Base-by-base conservation (phyloP, 176 grass and related monocot genomes). In the Alloteropsis semialata region DNA sequence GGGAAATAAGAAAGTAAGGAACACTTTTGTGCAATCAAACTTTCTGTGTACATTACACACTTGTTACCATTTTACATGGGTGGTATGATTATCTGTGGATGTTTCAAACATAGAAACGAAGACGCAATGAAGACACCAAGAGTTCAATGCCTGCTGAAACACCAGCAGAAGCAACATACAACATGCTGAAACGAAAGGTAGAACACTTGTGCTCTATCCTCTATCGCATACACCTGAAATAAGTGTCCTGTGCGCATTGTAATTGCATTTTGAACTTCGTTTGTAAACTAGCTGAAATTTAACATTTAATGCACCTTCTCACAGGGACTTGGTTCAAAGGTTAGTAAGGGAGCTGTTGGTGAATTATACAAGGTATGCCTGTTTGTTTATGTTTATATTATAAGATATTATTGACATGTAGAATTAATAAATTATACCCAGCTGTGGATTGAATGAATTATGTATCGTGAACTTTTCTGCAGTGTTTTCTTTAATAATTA, bases 131-230 rank as follows among this genome's bases (percentile, higher is more conserved):
- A 75, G 92, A 92, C 37, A 69, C 78, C 45, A 87, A 89, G 49
- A 97, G 64, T 22, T 56, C 76, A 5, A 69, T 65, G 49, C 88
- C 92, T 70, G 90, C 95, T 37, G 84, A 86, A 78, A 94, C 90
- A 84, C 90, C 95, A 62, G 91, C 93, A 71, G 90, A 94, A 83
- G 95, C 92, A 62, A 92, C 95, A 25, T 88, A 51, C 75, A 93
- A 93, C 81, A 90, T 98, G 90, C 89, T 94, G 71, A 98, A 93
- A 70, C 72, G 85, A 74, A 98, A 98, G 95, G 90, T 98, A 86
- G 12, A 76, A 14, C 17, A 61, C 72, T 67, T 70, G 65, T 43
- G 55, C 46, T 30, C 7, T n/a, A n/a, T n/a, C n/a, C n/a, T n/a
- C n/a, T 3, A 30, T 38, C 42, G 15, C 28, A 39, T 59, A 39